Percentiles rank a stretch among this genome's conserved stretches.
phyloP scores from a whole-genome alignment of 192 early-diverging fungal species.

The Umbelopsis sp. region DNA sequence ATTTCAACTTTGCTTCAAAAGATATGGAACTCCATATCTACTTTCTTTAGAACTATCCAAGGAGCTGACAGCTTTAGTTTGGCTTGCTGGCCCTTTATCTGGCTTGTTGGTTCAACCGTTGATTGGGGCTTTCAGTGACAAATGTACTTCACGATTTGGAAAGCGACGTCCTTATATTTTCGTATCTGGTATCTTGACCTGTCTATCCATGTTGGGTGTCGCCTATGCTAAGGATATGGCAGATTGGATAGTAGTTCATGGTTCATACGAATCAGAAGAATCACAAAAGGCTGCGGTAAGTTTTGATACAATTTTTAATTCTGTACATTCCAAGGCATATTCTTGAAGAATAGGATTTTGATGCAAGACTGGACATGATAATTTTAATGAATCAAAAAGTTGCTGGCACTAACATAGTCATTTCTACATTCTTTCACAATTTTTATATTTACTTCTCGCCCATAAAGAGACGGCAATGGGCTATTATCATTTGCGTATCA shows the following conservation, averaged over 20 bases:
- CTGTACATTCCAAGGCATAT: too few species aligned
- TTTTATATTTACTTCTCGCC: too few species aligned
- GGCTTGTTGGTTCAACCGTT: slow-evolving; percentile 30
- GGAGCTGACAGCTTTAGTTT: slow-evolving; percentile 69
- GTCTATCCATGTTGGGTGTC: slow-evolving; percentile 69
- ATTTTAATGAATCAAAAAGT: too few species aligned
- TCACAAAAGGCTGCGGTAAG: slow-evolving; percentile 7
- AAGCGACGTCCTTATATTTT: slow-evolving; percentile 89
- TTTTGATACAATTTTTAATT: not conserved
- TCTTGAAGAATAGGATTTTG: too few species aligned
- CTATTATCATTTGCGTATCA: slow-evolving; percentile 73
- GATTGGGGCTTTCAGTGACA: slow-evolving; percentile 86
- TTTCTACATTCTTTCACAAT: too few species aligned
- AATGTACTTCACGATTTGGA: slow-evolving; percentile 68
- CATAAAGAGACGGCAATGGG: slow-evolving; percentile 21
- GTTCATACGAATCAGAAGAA: not conserved
- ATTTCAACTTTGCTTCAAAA: slow-evolving; percentile 36
- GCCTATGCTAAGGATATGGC: slow-evolving; percentile 78
- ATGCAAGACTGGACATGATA: too few species aligned
- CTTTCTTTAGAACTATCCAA: slow-evolving; percentile 63
- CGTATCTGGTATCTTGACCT: slow-evolving; percentile 61
- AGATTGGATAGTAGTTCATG: not conserved
- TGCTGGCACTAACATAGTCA: too few species aligned
- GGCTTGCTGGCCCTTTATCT: slow-evolving; percentile 80
- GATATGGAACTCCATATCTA: slow-evolving; percentile 78